Conservation (phyloP, 176 grass and related monocot species). For the Cocos nucifera region DNA sequence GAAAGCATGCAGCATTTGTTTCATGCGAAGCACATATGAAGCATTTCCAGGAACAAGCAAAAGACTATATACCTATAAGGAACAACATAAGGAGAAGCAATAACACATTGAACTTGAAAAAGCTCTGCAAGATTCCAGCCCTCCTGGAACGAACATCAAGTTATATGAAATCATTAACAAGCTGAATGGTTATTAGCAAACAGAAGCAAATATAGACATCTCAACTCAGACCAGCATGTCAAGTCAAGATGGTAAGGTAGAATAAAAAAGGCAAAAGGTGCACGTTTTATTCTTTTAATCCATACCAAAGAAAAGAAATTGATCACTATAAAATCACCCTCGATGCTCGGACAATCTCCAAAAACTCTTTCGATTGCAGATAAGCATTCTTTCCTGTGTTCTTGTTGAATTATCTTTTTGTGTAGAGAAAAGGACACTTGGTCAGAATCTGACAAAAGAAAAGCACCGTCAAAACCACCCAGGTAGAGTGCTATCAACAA, state of each 20-base stretch:
- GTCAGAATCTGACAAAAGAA: conserved; percentile 22
- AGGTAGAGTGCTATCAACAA: too few species aligned
- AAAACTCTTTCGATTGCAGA: conserved; percentile 57
- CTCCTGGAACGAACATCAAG: conserved; percentile 46
- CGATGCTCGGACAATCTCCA: conserved; percentile 34
- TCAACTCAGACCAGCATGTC: too few species aligned
- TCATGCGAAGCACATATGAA: too few species aligned
- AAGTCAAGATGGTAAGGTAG: neutral
- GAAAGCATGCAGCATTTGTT: too few species aligned
- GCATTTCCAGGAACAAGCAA: neutral
- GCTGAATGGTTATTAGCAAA: too few species aligned
- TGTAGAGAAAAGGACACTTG: conserved; percentile 31
- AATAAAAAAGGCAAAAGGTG: neutral
- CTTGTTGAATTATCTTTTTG: conserved; percentile 44
- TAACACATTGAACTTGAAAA: conserved; percentile 68
- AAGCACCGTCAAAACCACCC: conserved; percentile 27
- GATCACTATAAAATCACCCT: conserved; percentile 57
- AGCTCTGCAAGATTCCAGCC: conserved; percentile 92
- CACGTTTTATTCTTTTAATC: neutral
- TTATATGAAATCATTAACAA: neutral
- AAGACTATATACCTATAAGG: conserved; percentile 65
- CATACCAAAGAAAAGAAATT: conserved; percentile 91
- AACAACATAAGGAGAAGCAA: conserved; percentile 81
- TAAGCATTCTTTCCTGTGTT: conserved; percentile 70
- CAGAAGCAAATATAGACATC: too few species aligned